Evolutionary conservation across 2,329 filamentous ascomycete genomes (phyloP).

Genomic region (Stagonosporopsis chrysanthemi): DNA sequence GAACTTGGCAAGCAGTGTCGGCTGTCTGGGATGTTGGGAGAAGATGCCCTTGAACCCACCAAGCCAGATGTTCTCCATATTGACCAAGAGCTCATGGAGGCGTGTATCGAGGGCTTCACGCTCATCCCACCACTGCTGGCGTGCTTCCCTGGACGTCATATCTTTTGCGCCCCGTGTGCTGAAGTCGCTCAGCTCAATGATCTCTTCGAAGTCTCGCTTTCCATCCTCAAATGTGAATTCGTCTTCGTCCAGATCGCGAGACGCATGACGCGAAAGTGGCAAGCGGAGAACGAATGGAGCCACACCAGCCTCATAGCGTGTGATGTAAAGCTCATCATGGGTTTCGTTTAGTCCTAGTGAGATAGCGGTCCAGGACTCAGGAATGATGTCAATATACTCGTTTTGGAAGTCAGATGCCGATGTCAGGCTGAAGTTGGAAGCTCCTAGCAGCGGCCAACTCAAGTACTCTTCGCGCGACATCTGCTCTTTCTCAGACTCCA

Average conservation of each 20-base stretch:
- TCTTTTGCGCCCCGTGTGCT: constrained; percentile 79
- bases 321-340: constrained; percentile 84
- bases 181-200: constrained; percentile 81
- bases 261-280: constrained; percentile 82
- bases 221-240: constrained; percentile 85
- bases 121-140: constrained; percentile 88
- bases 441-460: constrained; percentile 51
- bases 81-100: constrained; percentile 78
- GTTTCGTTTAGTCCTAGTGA: constrained; percentile 86
- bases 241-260: constrained; percentile 79
- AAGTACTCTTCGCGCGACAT: constrained; percentile 46
- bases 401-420: constrained; percentile 68
- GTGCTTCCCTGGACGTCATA: constrained; percentile 75
- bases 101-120: constrained; percentile 80
- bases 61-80: constrained; percentile 92
- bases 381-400: constrained; percentile 86
- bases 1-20: constrained; percentile 75
- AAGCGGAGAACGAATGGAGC: constrained; percentile 86
- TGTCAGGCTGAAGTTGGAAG: constrained; percentile 47
- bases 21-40: constrained; percentile 71
- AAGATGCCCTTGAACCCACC: constrained; percentile 96
- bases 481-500: constrained; percentile 57
- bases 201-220: constrained; percentile 78
- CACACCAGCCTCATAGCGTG: constrained; percentile 77
- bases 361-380: constrained; percentile 81